Base-by-base conservation (phyloP, 495 filamentous ascomycete genomes). In the Extremus antarcticus region DNA sequence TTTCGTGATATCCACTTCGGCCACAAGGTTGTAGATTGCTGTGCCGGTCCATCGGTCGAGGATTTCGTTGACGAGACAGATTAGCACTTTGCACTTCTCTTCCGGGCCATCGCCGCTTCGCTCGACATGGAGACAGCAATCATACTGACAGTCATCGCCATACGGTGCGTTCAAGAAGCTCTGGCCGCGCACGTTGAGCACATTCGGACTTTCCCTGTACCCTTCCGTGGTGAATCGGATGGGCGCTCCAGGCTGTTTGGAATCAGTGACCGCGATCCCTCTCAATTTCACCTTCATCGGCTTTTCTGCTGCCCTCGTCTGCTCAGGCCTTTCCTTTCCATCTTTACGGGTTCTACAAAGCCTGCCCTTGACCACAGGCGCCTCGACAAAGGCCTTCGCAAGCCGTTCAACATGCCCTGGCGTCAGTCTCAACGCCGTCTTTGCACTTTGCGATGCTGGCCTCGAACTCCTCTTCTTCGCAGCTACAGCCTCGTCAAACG, bases 351-450 rank as follows among this genome's bases (percentile, higher is more conserved):
- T 4, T 13, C 29, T 4, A 35, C 13, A 35, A 4, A 35, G 13
- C 29, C 29, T 13, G 7, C 13, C 29, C 13, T 35, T 35, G 29
- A 60, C 39, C 48, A 60, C 16, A 2, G 53, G 47, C 48, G 25
- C 43, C 39, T 52, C 53, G 13, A 52, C 57, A 11, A 60, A 39
- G 15, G 57, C 53, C 47, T 41, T 45, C 20, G 51, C 53, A 17
- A 60, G 39, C 25, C 53, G 32, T 25, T 60, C 57, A 2, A 60
- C 53, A 51, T 56, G 57, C 53, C 45, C 53, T 11, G 53, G 57
- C 21, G 23, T 40, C 23, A 60, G 25, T 20, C 24, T 50, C 20
- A 59, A n/a, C 43, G 43, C 47, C 55, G 15, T 11, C 51, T 40
- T 41, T 22, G 8, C 38, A 13, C 17, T 15, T 4, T 25, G 25